These are phyloP conservation scores for Pleurotus sapidus DNA, from an alignment of 768 basidiomycete genomes.

Conservation along the genomic window DNA sequence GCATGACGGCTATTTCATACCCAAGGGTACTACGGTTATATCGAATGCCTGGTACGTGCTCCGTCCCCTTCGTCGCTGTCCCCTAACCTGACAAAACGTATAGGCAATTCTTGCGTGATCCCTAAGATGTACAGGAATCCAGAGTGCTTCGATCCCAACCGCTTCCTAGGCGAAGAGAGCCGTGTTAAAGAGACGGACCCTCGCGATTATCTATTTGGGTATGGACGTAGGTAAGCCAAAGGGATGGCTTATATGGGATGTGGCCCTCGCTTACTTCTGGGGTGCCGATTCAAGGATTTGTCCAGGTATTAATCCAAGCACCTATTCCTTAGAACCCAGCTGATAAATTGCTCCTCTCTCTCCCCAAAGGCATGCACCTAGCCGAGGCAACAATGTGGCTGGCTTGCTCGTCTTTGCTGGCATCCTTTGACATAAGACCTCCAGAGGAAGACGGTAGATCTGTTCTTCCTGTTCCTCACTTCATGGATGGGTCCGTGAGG, in stretches of 20 bases:
- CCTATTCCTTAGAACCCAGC: neutral
- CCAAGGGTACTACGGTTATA: conserved; percentile 6
- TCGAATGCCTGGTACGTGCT: conserved; percentile 1
- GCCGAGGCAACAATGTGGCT: conserved; percentile 24
- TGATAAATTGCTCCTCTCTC: neutral
- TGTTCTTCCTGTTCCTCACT: conserved; percentile 11
- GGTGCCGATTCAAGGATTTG: neutral
- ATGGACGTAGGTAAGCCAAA: conserved; percentile 54
- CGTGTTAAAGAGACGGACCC: conserved; percentile 39
- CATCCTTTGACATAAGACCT: conserved; percentile 17
- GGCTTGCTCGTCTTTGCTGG: conserved; percentile 12
- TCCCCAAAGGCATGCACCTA: conserved; percentile 23
- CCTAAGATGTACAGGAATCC: conserved; percentile 32
- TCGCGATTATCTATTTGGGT: conserved; percentile 63
- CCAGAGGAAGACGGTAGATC: conserved; percentile 11
- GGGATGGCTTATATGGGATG: no score
- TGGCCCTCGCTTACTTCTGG: neutral
- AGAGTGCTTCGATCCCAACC: conserved; percentile 5
- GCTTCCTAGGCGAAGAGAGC: neutral
- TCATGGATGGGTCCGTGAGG: conserved; percentile 11
- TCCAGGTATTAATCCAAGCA: neutral
- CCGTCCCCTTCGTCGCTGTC: no score
- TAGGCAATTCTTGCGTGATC: conserved; percentile 55
- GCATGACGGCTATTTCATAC: conserved; percentile 7
- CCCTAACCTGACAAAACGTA: neutral